Base-by-base conservation (phyloP, 305 asterid species). In the Fraxinus floribunda region DNA sequence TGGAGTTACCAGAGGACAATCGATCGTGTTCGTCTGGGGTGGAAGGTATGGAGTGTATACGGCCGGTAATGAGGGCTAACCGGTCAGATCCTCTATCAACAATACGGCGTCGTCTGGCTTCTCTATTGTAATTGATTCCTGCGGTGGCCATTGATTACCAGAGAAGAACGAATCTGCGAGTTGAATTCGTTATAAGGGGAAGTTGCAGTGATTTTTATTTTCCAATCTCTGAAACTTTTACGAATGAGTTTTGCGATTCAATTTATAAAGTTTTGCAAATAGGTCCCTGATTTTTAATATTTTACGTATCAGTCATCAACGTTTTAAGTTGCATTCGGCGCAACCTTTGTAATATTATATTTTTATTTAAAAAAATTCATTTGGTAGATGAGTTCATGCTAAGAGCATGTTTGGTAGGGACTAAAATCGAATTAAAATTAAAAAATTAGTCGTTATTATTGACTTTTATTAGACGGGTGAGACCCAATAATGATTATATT, bases 1-100 rank as follows among this genome's bases (percentile, higher is more conserved):
- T 57, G 72, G 60, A n/a, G 49, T 0, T 85, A 90, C 93, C 92
- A 46, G 88, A 75, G 83, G 89, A 75, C 78, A 89, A 81, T 80
- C 80, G 90, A 78, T 60, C 78, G 41, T 81, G 35, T 3, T 83
- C 86, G 15, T 30, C 68, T 2, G 71, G 60, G 57, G 64, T 86
- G 35, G 94, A 79, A 8, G 93, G 89, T 0, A 95, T 91, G 83
- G 90, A 73, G 55, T 88, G 83, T 86, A 89, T 87, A 52, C 91
- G 97, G 78, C 98, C 98, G 73, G 98, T 89, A 86, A 95, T 93
- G 32, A 93, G 92, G 24, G 98, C 98, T 20, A 95, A 73, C 41
- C 98, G 93, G 82, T 95, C 95, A 68, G 91, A 80, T 84, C 98
- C 98, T 41, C 93, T 88, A 60, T 91, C 94, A 11, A 89, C 57